Evolutionary conservation across 805 yeast genomes (phyloP).

Genomic region (Candida suzukii): DNA sequence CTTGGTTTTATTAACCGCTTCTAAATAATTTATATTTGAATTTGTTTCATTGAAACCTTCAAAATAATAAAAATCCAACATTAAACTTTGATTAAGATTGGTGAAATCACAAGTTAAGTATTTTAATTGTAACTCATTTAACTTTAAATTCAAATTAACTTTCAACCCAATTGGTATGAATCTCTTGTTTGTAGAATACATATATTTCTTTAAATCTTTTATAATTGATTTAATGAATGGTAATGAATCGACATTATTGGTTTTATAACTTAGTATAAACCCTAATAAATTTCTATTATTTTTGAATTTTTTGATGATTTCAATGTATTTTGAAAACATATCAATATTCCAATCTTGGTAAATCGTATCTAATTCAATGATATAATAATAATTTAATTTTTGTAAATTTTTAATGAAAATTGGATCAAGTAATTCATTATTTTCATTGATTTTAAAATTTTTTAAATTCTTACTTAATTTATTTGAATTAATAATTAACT

Average conservation of each 20-base stretch:
- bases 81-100: not conserved
- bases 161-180: conserved; percentile 30
- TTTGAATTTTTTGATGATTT: conserved; percentile 66
- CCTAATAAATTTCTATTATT: conserved; percentile 74
- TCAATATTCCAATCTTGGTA: conserved; percentile 19
- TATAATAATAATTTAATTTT: conserved; percentile 4
- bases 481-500: too few relatives aligned
- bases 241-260: conserved; percentile 45
- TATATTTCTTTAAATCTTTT: conserved; percentile 73
- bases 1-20: not conserved
- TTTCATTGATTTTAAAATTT: not conserved
- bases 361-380: conserved; percentile 9
- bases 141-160: not conserved
- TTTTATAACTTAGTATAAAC: conserved; percentile 40
- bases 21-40: not conserved
- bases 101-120: not conserved
- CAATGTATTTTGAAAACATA: conserved; percentile 60
- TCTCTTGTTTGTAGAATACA: conserved; percentile 30
- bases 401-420: not conserved
- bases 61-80: not conserved
- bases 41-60: too few relatives aligned
- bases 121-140: not conserved
- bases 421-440: too few relatives aligned
- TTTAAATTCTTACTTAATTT: too few relatives aligned
- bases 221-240: conserved; percentile 87